A percentile compares a stretch with the other conserved stretches of the same genome.
These are phyloP conservation scores for Botrytis deweyae DNA, from an alignment of 2,329 filamentous ascomycete genomes.

Conservation along the genomic window DNA sequence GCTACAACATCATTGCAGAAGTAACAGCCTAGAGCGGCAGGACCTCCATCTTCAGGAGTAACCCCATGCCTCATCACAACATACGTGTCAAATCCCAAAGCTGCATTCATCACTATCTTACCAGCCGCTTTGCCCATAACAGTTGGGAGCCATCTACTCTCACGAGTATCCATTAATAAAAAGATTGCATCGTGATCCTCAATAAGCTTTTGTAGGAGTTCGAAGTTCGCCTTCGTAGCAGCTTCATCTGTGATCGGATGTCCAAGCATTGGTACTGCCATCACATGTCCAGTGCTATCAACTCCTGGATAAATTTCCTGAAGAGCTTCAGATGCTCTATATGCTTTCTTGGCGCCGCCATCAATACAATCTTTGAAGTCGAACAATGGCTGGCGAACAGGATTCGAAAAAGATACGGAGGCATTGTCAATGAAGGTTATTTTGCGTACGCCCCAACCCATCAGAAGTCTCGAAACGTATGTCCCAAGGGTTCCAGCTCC, in stretches of 20 bases:
- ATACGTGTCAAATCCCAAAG: constrained; percentile 92
- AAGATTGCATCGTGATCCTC: constrained; percentile 89
- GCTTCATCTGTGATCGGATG: constrained; percentile 77
- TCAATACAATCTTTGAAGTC: constrained; percentile 83
- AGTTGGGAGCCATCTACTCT: constrained; percentile 92
- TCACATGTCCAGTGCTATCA: constrained; percentile 72
- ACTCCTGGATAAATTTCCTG: constrained; percentile 89
- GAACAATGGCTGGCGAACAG: constrained; percentile 91
- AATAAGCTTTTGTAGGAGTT: constrained; percentile 71
- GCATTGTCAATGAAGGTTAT: constrained; percentile 97
- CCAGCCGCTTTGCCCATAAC: constrained; percentile 90
- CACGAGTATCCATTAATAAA: constrained; percentile 93
- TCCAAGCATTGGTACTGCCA: constrained; percentile 93
- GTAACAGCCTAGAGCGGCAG: constrained; percentile 82
- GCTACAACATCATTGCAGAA: constrained; percentile 98
- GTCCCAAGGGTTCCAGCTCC: constrained; percentile 92
- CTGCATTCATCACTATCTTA: constrained; percentile 96
- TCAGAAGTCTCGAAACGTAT: constrained; percentile 86
- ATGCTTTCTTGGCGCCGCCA: constrained; percentile 81
- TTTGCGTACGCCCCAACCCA: constrained; percentile 94
- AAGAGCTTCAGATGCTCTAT: constrained; percentile 75
- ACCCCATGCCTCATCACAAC: constrained; percentile 96
- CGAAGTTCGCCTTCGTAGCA: constrained; percentile 71
- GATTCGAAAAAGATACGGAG: constrained; percentile 91
- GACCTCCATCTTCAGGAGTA: constrained; percentile 53